Percentiles rank a stretch among this genome's conserved stretches.
phyloP scores from a whole-genome alignment of 768 basidiomycete genomes.

The Suillus subaureus region DNA sequence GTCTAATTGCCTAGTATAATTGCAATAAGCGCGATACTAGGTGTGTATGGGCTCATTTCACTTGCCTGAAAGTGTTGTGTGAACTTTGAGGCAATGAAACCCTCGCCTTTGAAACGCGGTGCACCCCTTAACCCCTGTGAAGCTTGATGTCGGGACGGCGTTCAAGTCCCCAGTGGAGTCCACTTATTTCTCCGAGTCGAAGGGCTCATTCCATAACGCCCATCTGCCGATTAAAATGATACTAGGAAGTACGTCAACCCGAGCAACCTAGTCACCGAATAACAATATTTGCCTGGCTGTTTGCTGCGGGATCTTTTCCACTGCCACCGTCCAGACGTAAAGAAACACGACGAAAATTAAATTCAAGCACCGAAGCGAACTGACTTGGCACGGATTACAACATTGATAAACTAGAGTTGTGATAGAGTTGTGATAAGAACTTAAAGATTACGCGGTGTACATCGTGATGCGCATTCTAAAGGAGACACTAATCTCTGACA shows the following conservation, averaged over 20 bases:
- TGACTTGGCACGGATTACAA: not conserved
- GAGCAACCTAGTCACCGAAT: not conserved
- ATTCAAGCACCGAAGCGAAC: constrained; percentile 7
- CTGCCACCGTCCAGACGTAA: not conserved
- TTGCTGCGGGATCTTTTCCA: not conserved
- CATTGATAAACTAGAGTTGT: constrained; percentile 2
- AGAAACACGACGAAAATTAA: not conserved
- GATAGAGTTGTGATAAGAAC: constrained; percentile 1
- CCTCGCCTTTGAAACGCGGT: constrained; percentile 4
- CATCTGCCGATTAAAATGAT: not conserved
- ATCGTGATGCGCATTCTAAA: not conserved
- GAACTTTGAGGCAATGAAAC: not conserved
- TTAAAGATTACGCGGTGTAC: not conserved
- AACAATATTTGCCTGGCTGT: not conserved
- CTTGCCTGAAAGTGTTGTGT: not conserved
- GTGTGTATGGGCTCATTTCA: not conserved
- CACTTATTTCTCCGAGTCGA: not conserved
- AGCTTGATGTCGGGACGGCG: not conserved
- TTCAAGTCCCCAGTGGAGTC: not conserved
- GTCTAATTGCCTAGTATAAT: not conserved
- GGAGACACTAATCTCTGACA: not conserved
- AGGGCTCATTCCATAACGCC: not conserved
- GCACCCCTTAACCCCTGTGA: not conserved
- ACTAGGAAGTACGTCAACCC: not conserved
- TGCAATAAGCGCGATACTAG: not conserved